Evolutionary conservation across 257 asterid species (phyloP), one percentile per base, ranked within the genome.

Genomic region (Solanum microdontum): DNA sequence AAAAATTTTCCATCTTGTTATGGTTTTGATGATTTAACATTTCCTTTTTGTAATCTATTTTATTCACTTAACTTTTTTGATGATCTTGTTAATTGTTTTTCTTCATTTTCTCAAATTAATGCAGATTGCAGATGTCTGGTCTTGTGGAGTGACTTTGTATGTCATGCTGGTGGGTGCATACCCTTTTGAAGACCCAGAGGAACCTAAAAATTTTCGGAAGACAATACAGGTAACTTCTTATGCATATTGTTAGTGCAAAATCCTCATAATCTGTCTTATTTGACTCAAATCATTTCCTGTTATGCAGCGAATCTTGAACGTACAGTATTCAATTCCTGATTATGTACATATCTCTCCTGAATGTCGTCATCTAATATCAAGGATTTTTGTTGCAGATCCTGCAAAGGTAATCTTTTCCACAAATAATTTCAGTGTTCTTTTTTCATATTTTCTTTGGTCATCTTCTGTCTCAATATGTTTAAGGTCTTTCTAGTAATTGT

Each of bases 111-210:
- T n/a, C 11, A 62, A 75, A 40, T 69, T 90, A 62, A 10, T 72
- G 79, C 75, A 97, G 99, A 95, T 93, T 68, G 99, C 99, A 28
- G 99, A 97, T 86, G 99, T 97, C 45, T 97, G 99, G 99, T 97
- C 99, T 45, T 97, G 99, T 91, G 99, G 99, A 69, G 99, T 97
- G 75, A 97, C 99, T 26, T 91, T 97, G 83, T 97, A 97, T 69
- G 99, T 97, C 84, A 97, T 97, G 99, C 89, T 97, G 91, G 99
- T 97, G 33, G 99, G 99, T 19, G 99, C 99, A 62, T 97, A 97
- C 88, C 99, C 99, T 15, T 97, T 97, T 24, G 99, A 97, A 93
- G 98, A 96, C 88, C 99, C 99, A 2, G 99, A 93, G 76, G 99
- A 97, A 75, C 99, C 99, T 72, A 96, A 94, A 69, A 97, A 95